Percentiles rank a stretch among this genome's conserved stretches.
Conservation (phyloP, 768 basidiomycete species). For the Boletus speciosus region DNA sequence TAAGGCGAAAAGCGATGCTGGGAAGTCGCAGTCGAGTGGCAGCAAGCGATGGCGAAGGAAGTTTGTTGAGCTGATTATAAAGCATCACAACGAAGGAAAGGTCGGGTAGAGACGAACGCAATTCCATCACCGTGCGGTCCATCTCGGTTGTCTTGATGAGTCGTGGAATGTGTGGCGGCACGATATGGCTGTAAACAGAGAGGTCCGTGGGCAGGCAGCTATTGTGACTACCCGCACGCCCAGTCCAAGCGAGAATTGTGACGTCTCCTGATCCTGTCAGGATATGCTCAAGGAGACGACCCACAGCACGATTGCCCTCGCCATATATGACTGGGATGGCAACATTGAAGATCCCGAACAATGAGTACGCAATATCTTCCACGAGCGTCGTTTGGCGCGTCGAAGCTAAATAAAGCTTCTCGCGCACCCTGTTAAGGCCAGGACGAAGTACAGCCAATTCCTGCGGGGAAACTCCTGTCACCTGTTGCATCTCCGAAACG, state of each 20-base stretch:
- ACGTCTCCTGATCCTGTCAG: background rate
- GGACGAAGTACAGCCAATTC: background rate
- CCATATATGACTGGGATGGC: slow-evolving; percentile 7
- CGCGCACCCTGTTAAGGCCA: background rate
- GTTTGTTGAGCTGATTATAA: background rate
- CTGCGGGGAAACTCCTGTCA: background rate
- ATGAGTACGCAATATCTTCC: slow-evolving; percentile 9
- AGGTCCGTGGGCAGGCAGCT: slow-evolving; percentile 1
- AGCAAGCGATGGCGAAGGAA: background rate
- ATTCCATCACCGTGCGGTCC: background rate
- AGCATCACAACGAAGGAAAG: background rate
- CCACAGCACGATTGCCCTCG: slow-evolving; percentile 2
- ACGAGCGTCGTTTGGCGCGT: background rate
- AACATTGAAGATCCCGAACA: slow-evolving; percentile 8
- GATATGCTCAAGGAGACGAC: slow-evolving; percentile 8
- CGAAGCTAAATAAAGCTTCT: slow-evolving; percentile 10
- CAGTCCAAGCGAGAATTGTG: slow-evolving; percentile 10
- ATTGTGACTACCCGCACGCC: background rate
- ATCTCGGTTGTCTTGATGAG: background rate
- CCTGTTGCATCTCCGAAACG: slow-evolving; percentile 1
- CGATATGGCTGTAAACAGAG: background rate
- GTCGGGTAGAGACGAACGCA: background rate
- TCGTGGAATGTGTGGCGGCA: background rate
- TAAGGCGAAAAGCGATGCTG: slow-evolving; percentile 1
- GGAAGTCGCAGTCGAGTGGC: slow-evolving; percentile 2